Percentiles rank a stretch among this genome's conserved stretches.
phyloP scores from a whole-genome alignment of 768 basidiomycete species.

The Phylloporus arenicola region DNA sequence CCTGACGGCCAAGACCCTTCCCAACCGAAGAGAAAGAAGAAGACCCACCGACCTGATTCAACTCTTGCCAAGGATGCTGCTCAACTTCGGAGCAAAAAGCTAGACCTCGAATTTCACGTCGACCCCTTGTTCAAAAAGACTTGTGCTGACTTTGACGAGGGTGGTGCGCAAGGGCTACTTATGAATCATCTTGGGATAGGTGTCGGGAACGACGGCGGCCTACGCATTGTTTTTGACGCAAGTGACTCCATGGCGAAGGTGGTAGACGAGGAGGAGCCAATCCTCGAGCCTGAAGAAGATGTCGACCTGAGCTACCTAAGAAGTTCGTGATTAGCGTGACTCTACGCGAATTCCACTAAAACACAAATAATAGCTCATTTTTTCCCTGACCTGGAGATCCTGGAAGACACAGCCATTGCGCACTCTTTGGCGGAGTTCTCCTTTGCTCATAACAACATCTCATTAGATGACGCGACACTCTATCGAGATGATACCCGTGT shows the following conservation, averaged over 20 bases:
- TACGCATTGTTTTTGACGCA: constrained; percentile 94
- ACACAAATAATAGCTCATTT: constrained; percentile 48
- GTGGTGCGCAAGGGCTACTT: constrained; percentile 89
- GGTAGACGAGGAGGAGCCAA: constrained; percentile 60
- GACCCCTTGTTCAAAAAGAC: constrained; percentile 98
- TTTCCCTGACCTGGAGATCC: constrained; percentile 58
- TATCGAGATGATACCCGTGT: constrained; percentile 49
- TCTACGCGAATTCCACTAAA: constrained; percentile 3
- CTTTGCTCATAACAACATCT: constrained; percentile 62
- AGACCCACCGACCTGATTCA: constrained; percentile 63
- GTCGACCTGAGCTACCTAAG: constrained; percentile 62
- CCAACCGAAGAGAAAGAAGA: constrained; percentile 55
- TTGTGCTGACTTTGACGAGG: constrained; percentile 97
- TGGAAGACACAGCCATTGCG: constrained; percentile 71
- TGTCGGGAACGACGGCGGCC: constrained; percentile 69
- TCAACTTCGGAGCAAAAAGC: constrained; percentile 83
- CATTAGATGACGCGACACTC: constrained; percentile 58
- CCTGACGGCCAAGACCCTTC: constrained; percentile 64
- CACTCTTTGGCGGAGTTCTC: constrained; percentile 78
- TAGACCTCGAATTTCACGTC: constrained; percentile 92
- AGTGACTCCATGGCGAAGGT: constrained; percentile 82
- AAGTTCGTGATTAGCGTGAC: constrained; percentile 36
- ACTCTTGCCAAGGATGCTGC: constrained; percentile 86
- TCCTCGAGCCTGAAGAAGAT: constrained; percentile 64
- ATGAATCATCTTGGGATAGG: constrained; percentile 93